phyloP scores from a whole-genome alignment of 176 grass and related monocot genomes.

The Bolboschoenus planiculmis region DNA sequence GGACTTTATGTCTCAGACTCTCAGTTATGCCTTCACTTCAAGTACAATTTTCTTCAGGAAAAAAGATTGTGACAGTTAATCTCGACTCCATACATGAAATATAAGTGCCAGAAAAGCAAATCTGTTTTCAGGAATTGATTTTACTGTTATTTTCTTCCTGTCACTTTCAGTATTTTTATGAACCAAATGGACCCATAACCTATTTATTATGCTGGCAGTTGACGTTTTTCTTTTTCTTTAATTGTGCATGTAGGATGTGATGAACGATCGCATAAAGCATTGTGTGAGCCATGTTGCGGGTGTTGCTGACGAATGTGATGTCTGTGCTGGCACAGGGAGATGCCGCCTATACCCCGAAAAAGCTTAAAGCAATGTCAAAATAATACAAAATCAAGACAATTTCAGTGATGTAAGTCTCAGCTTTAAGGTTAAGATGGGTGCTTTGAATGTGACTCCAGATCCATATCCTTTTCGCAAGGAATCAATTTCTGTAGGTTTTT shows the following conservation, averaged over 20 bases:
- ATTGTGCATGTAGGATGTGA: slow-evolving; percentile 50
- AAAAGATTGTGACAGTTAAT: neutral
- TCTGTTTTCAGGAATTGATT: no score
- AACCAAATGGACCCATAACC: neutral
- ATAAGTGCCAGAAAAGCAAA: neutral
- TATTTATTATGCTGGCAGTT: neutral
- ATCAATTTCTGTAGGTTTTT: neutral
- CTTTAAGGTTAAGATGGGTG: neutral
- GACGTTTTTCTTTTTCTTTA: neutral
- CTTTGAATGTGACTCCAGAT: neutral
- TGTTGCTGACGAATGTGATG: slow-evolving; percentile 53
- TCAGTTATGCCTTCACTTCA: neutral
- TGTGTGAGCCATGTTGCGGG: slow-evolving; percentile 64
- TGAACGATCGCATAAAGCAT: slow-evolving; percentile 87
- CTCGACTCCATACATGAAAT: neutral
- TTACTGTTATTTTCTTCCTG: neutral
- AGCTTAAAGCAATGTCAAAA: neutral
- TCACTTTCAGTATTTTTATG: neutral
- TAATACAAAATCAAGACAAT: neutral
- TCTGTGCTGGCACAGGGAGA: slow-evolving; percentile 76
- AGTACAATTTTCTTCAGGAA: neutral
- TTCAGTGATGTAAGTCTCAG: neutral
- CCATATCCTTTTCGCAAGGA: neutral
- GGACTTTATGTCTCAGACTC: neutral
- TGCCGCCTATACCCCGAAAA: slow-evolving; percentile 48